Evolutionary conservation across 805 yeast genomes (phyloP).

Genomic region (Kluyveromyces dobzhanskii): DNA sequence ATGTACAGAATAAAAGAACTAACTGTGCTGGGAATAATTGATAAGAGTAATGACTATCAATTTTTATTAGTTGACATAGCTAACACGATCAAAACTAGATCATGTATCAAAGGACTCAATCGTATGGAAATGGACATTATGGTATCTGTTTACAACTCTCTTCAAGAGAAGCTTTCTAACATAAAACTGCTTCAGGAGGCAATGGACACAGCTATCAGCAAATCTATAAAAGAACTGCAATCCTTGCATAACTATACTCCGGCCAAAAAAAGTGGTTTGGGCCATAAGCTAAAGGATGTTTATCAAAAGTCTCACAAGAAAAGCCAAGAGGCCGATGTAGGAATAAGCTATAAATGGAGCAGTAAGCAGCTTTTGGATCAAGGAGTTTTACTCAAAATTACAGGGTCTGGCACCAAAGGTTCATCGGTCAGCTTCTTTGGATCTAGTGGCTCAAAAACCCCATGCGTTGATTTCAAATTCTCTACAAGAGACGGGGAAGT

Average conservation of each 20-base stretch:
- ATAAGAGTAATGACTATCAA: conserved; percentile 68
- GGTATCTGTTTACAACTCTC: conserved; percentile 39
- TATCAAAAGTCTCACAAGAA: conserved; percentile 30
- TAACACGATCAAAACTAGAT: conserved; percentile 57
- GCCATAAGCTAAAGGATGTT: conserved; percentile 36
- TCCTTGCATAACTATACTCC: conserved; percentile 26
- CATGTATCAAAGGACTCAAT: conserved; percentile 32
- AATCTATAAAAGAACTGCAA: conserved; percentile 43
- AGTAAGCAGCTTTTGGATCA: conserved; percentile 69
- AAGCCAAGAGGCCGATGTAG: conserved; percentile 22
- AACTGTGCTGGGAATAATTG: conserved; percentile 56
- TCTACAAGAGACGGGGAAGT: conserved; percentile 68
- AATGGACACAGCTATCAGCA: conserved; percentile 40
- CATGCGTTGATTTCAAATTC: conserved; percentile 61
- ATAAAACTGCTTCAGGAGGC: neutral
- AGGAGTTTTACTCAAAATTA: conserved; percentile 53
- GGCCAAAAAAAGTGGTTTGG: conserved; percentile 21
- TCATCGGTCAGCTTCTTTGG: conserved; percentile 32
- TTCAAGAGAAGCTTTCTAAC: conserved; percentile 30
- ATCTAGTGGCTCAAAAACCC: conserved; percentile 42
- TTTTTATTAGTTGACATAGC: conserved; percentile 77
- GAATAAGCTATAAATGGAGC: conserved; percentile 63
- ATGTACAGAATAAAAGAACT: conserved; percentile 68
- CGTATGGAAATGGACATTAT: conserved; percentile 35
- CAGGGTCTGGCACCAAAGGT: conserved; percentile 40